Conservation (phyloP, 1,139 yeast genomes). For the Geotrichum carabidarum region DNA sequence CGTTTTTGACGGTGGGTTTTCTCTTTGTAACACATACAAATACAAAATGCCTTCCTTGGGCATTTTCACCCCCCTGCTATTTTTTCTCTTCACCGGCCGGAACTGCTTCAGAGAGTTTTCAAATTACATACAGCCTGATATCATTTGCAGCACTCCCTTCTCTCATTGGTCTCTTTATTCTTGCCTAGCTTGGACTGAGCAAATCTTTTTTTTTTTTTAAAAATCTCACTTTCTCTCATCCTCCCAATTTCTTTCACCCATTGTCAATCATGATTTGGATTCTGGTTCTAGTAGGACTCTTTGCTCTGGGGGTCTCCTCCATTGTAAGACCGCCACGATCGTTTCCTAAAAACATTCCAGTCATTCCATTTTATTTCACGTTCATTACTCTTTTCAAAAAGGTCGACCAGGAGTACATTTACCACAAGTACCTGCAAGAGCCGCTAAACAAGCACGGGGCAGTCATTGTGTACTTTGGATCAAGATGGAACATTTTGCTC, state of each 20-base stretch:
- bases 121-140: too few relatives aligned
- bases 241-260: background rate
- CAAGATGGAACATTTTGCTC: conserved; percentile 58
- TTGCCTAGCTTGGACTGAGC: too few relatives aligned
- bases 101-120: too few relatives aligned
- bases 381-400: conserved; percentile 46
- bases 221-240: background rate
- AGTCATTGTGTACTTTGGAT: conserved; percentile 56
- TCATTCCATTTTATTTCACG: conserved; percentile 57
- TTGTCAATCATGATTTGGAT: background rate
- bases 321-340: conserved; percentile 37
- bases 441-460: conserved; percentile 51
- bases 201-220: too few relatives aligned
- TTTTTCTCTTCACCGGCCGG: too few relatives aligned
- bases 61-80: too few relatives aligned
- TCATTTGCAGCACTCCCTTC: too few relatives aligned
- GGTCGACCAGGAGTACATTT: conserved; percentile 50
- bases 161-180: too few relatives aligned
- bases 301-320: background rate
- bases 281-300: background rate
- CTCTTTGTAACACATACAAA: background rate
- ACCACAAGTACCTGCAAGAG: conserved; percentile 40
- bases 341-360: conserved; percentile 48
- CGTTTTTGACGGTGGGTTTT: too few relatives aligned
- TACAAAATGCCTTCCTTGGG: background rate